Base-by-base conservation (phyloP, 257 asterid species). In the Primulina tabacum region DNA sequence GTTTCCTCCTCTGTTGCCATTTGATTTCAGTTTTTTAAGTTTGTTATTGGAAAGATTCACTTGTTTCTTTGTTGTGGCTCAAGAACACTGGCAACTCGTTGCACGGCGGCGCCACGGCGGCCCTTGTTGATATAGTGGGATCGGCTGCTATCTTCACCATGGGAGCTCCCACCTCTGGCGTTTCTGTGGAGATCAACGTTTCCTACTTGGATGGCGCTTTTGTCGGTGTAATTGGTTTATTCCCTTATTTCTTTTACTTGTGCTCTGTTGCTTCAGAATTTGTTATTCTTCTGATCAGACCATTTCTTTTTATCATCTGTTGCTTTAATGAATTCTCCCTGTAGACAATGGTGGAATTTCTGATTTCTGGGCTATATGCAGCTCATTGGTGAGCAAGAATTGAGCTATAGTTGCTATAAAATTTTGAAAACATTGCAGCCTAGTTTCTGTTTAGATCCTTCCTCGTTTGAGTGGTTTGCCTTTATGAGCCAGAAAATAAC, bases 81-180 rank as follows among this genome's bases (percentile, higher is more conserved):
- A 76, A 83, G 88, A 86, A 86, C 58, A 50, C 77, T 16, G 96
- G 83, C 14, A 89, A 86, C 18, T 64, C 90, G 16, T 66, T 92
- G 84, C 94, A 89, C 84, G 88, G 84, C 60, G 98, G 98, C 65
- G 92, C 94, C 26, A 89, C 85, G 65, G 89, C 87, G 74, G 72
- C 90, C 28, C 81, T 92, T 74, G 98, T 92, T 68, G 98, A 92
- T 75, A 67, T 82, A 32, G 81, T 86, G 5, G 94, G 98, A 0
- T 82, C 98, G 33, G 87, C 88, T 28, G 94, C 71, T 14, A 71
- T 89, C 33, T 66, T 59, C 67, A 83, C 97, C 17, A 61, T 77
- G 81, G 92, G 98, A 26, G 83, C 80, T 47, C 70, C 78, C 43
- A 43, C 71, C 17, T 68, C 80, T 7, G 97, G 97, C 5, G 96